Evolutionary conservation across 73 alveolate species (phyloP).

Genomic region (Paramecium tetraurelia): DNA sequence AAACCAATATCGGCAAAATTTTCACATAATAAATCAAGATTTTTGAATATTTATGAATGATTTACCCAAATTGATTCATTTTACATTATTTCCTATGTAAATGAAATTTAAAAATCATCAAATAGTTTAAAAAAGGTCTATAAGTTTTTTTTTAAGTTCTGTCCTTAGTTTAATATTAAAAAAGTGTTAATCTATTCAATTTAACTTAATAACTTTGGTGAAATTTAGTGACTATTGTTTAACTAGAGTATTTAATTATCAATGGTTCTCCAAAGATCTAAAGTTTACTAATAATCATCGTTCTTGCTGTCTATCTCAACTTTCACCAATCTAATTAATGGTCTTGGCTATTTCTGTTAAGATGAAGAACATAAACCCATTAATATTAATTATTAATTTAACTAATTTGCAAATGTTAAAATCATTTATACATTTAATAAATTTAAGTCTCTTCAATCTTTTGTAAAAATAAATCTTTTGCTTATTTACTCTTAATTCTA

Average conservation of each 20-base stretch:
- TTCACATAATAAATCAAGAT: not conserved
- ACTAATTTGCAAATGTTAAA: not conserved
- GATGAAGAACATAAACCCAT: not conserved
- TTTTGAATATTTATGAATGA: not conserved
- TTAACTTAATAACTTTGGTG: not conserved
- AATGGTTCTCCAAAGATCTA: not conserved
- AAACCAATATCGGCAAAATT: not conserved
- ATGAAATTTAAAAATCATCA: not conserved
- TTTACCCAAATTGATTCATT: not conserved
- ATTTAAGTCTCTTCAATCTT: not conserved
- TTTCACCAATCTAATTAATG: not conserved
- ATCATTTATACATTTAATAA: not conserved
- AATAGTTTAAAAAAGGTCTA: not conserved
- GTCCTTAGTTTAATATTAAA: not conserved
- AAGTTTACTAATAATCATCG: not conserved
- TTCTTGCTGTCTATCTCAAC: not conserved
- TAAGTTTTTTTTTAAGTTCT: not conserved
- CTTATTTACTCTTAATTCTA: not conserved
- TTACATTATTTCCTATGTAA: not conserved
- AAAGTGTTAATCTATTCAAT: not conserved
- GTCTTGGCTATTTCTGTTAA: not conserved
- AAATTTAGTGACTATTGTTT: not conserved
- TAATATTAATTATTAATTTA: not conserved
- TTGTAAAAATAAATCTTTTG: not conserved
- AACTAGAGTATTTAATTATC: not conserved